Evolutionary conservation across 73 alveolate species (phyloP), one percentile per base, ranked within the genome.

Genomic region (Paramecium sonneborni): DNA sequence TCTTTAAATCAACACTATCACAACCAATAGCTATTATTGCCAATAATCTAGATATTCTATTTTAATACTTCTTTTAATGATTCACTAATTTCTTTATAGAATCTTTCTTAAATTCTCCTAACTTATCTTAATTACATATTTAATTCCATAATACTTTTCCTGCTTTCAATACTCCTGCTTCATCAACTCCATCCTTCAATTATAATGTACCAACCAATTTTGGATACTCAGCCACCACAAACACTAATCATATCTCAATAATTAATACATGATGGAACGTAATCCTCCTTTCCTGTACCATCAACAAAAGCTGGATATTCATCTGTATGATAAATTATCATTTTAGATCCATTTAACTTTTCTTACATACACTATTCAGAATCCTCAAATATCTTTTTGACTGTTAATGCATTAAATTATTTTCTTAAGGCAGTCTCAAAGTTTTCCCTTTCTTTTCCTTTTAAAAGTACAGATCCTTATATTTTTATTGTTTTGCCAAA

Each of bases 301-400:
- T 79, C 90, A 39, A 79, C 74, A 79, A 79, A 79, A 9, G 90
- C 90, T 15, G 90, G 90, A 44, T 79, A 79, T 44, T 79, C 90
- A 79, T 79, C 90, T 30, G 72, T 38, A 23, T 79, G 74, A 79
- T 79, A 79, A 46, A 79, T 79, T 3, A 79, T 79, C 90, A 79
- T 79, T 20, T 79, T 79, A n/a, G 90, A 79, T 43, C 90, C 90
- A 39, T 20, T 12, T 23, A 79, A 46, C 43, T 79, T 79, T 37
- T 79, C 76, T 79, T 79, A 24, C 55, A 43, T 26, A 44, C 69
- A 46, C 43, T 41, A 21, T 43, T 79, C 90, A 79, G 69, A 39
- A 46, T 79, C 90, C n/a, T 79, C 37, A 34, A 79, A 79, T 10
- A 79, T 79, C 55, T 46, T 79, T 46, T 44, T 41, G 43, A 79